Evolutionary conservation across 2,329 filamentous ascomycete genomes (phyloP).

Genomic region (Fusarium nanum): DNA sequence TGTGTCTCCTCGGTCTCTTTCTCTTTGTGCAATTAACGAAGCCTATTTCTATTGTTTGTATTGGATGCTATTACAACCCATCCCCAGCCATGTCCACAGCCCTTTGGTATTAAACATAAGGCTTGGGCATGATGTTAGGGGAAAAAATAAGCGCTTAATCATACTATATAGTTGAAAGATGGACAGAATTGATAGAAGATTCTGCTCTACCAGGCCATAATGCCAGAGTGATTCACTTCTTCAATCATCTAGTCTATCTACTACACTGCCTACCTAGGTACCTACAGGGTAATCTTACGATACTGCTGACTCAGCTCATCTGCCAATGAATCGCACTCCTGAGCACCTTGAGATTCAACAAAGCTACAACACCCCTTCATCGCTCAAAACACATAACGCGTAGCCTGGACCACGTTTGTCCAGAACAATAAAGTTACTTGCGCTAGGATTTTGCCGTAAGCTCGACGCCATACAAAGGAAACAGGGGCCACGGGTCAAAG

Average conservation of each 20-base stretch:
- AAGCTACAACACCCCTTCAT: conserved; percentile 22
- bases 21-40: neutral
- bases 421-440: neutral
- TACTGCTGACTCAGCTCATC: conserved; percentile 34
- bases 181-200: neutral
- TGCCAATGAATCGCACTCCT: conserved; percentile 27
- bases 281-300: conserved; percentile 8
- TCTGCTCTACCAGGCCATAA: neutral
- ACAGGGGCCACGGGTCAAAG: neutral
- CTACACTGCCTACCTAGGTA: neutral
- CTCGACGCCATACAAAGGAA: neutral
- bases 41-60: too few species aligned
- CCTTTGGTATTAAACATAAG: neutral
- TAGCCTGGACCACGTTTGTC: conserved; percentile 10
- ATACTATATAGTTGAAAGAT: neutral
- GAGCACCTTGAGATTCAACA: conserved; percentile 33
- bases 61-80: neutral
- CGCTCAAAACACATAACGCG: conserved; percentile 22
- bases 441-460: neutral
- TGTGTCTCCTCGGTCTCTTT: too few species aligned
- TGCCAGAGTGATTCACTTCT: neutral
- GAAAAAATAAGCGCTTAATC: neutral
- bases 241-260: neutral
- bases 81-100: too few species aligned
- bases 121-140: neutral